Evolutionary conservation across 345 rosid genomes (phyloP).

Genomic region (Bruguiera parviflora): DNA sequence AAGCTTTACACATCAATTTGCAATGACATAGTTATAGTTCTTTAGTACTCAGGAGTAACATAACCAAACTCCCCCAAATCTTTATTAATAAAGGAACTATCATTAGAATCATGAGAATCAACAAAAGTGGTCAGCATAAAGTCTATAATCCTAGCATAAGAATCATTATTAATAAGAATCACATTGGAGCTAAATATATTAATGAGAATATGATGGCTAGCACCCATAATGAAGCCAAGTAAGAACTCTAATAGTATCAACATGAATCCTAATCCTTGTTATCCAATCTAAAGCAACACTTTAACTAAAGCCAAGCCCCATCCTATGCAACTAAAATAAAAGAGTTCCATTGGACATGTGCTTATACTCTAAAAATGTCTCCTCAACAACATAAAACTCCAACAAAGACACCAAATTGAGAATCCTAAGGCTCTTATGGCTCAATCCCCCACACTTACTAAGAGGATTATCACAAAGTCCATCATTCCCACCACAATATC

Average conservation of each 20-base stretch:
- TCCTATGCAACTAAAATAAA: slow-evolving; percentile 46
- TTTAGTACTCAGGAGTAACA: slow-evolving; percentile 66
- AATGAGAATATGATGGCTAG: slow-evolving; percentile 61
- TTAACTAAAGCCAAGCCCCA: slow-evolving; percentile 29
- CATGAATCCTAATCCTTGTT: slow-evolving; percentile 58
- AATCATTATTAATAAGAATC: slow-evolving; percentile 76
- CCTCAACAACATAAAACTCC: slow-evolving; percentile 75
- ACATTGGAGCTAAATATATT: slow-evolving; percentile 64
- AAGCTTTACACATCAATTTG: slow-evolving; percentile 80
- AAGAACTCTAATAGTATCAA: slow-evolving; percentile 72
- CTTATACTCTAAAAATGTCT: slow-evolving; percentile 77
- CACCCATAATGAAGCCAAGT: slow-evolving; percentile 94
- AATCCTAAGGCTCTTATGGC: slow-evolving; percentile 70
- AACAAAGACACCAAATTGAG: slow-evolving; percentile 80
- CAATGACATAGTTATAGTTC: slow-evolving; percentile 60
- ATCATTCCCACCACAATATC: slow-evolving; percentile 51
- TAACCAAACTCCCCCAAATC: slow-evolving; percentile 77
- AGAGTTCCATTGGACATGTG: slow-evolving; percentile 72
- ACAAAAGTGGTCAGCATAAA: slow-evolving; percentile 64
- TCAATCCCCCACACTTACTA: slow-evolving; percentile 63
- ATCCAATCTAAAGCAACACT: slow-evolving; percentile 56
- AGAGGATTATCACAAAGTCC: slow-evolving; percentile 72
- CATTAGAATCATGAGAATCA: slow-evolving; percentile 39
- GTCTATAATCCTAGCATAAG: slow-evolving; percentile 70
- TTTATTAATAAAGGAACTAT: slow-evolving; percentile 49